Evolutionary conservation across 169 alveolate species (phyloP).

Genomic region (Babesia gibsoni): DNA sequence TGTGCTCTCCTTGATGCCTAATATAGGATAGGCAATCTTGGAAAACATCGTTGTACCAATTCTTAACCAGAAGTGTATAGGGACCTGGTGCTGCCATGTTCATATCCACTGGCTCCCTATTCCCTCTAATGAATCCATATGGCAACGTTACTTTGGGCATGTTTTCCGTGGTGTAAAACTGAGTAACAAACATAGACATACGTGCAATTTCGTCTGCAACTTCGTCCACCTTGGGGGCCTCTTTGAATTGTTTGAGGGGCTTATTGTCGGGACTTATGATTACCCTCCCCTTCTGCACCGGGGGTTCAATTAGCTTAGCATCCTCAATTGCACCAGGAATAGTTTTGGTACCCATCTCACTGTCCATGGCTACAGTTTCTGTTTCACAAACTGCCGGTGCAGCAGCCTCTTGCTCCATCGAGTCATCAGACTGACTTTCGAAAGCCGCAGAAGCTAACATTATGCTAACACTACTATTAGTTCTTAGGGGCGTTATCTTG

Average conservation of each 20-base stretch:
- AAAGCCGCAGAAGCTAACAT: too few species aligned
- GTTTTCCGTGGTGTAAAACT: conserved; percentile 21
- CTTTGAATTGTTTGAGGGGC: background rate
- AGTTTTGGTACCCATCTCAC: too few species aligned
- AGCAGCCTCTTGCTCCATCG: too few species aligned
- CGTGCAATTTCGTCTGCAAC: background rate
- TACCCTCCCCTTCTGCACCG: too few species aligned
- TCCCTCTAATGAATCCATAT: conserved; percentile 25
- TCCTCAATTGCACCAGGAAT: too few species aligned
- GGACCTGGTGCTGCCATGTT: background rate
- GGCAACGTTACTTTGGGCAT: conserved; percentile 38
- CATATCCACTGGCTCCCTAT: background rate
- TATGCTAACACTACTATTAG: too few species aligned
- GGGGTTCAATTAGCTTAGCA: too few species aligned
- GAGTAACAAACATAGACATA: conserved; percentile 14
- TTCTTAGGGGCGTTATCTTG: too few species aligned
- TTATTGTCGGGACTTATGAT: background rate
- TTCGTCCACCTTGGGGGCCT: background rate
- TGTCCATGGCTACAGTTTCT: too few species aligned
- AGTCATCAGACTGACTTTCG: too few species aligned
- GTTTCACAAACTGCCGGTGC: too few species aligned
- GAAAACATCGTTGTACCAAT: background rate
- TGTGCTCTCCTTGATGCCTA: background rate
- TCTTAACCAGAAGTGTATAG: background rate
- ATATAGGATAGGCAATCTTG: conserved; percentile 25